A percentile compares a stretch with the other conserved stretches of the same genome.
These are phyloP conservation scores for Selenicereus undatus DNA, from an alignment of 148 eudicot genomes.

Conservation along the genomic window DNA sequence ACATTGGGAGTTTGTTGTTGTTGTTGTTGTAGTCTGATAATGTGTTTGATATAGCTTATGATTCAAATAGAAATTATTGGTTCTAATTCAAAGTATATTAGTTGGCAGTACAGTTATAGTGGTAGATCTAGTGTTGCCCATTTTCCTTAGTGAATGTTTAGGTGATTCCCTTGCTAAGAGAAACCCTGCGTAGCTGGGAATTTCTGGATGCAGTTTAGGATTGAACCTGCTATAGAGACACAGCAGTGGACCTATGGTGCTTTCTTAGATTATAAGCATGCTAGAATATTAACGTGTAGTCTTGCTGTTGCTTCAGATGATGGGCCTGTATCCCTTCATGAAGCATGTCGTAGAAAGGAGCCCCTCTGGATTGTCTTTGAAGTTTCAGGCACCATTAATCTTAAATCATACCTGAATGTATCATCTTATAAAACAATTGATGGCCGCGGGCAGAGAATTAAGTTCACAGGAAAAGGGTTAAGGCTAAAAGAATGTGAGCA, in stretches of 20 bases:
- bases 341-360: conserved; percentile 75
- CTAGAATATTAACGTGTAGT: not conserved
- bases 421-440: conserved; percentile 87
- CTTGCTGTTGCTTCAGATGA: conserved; percentile 49
- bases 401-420: conserved; percentile 56
- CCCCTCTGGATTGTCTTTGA: conserved; percentile 92
- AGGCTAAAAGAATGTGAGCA: conserved; percentile 90
- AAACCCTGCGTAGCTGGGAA: too few relatives aligned
- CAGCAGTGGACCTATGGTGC: not conserved
- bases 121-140: too few relatives aligned
- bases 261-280: not conserved
- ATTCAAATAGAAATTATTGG: too few relatives aligned
- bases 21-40: too few relatives aligned
- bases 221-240: not conserved
- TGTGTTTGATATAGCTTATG: too few relatives aligned
- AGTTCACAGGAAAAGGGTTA: conserved; percentile 74
- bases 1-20: too few relatives aligned
- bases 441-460: conserved; percentile 82
- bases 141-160: too few relatives aligned
- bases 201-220: not conserved
- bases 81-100: too few relatives aligned
- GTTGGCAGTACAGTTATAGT: too few relatives aligned
- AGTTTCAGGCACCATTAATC: conserved; percentile 76
- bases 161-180: too few relatives aligned
- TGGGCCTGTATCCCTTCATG: conserved; percentile 93